Conservation (phyloP, 2,329 filamentous ascomycete genomes). For the Metarhizium robertsii region DNA sequence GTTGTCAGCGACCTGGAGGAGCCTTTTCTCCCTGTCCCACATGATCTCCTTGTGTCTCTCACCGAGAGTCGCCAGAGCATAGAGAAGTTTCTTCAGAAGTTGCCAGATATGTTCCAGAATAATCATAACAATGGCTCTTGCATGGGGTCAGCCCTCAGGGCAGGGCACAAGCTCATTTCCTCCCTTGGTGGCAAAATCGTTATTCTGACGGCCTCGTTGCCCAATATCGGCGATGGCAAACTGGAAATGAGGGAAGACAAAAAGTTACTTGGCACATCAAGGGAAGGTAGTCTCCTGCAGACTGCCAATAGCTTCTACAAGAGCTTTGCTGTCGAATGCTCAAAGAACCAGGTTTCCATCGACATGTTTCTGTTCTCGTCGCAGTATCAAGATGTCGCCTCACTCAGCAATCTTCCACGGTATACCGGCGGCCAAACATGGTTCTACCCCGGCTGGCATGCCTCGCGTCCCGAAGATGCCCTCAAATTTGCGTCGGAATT, state of each 20-base stretch:
- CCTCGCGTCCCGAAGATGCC: conserved; percentile 84
- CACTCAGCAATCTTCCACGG: conserved; percentile 85
- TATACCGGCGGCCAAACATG: conserved; percentile 98
- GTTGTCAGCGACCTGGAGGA: conserved; percentile 94
- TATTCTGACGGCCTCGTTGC: conserved; percentile 80
- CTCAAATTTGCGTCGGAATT: conserved; percentile 98
- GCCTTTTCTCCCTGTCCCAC: conserved; percentile 89
- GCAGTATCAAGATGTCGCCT: conserved; percentile 95
- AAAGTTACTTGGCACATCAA: conserved; percentile 86
- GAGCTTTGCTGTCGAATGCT: conserved; percentile 96
- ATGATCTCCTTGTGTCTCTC: conserved; percentile 81
- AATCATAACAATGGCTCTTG: conserved; percentile 85
- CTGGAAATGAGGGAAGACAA: conserved; percentile 94
- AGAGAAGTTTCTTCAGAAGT: conserved; percentile 79
- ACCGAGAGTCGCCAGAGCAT: conserved; percentile 85
- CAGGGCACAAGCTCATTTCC: conserved; percentile 92
- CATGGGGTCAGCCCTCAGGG: conserved; percentile 87
- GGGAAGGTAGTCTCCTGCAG: conserved; percentile 79
- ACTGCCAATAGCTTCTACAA: conserved; percentile 97
- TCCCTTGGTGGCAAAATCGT: conserved; percentile 91
- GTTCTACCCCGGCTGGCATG: conserved; percentile 98
- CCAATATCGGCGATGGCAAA: conserved; percentile 82
- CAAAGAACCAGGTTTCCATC: conserved; percentile 96
- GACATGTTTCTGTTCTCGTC: conserved; percentile 97
- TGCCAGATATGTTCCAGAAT: conserved; percentile 94